Evolutionary conservation across 441 rosid species (phyloP), one percentile per base, ranked within the genome.

Genomic region (Arabidopsis lyrata): DNA sequence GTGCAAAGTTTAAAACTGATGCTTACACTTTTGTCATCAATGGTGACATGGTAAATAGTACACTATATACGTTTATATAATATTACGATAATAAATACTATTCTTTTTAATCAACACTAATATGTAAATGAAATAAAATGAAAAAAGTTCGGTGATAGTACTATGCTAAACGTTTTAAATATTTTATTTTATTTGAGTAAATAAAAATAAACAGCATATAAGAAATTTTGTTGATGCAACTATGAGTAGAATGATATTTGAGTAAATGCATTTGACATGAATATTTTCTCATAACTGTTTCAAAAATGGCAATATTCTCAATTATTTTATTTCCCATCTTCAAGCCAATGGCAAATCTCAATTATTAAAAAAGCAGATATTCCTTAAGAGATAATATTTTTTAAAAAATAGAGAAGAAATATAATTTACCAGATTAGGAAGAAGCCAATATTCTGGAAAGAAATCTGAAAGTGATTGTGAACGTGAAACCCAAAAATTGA

Each of bases 311-410:
- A 29, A 29, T 29, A 29, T 29, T 4, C 31, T 29, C 31, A 29
- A 29, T 29, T 29, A 29, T 29, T 29, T 29, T 4, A 22, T 54
- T 42, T 63, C 56, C 48, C 24, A 54, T 31, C 47, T 42, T 44
- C 63, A 64, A 47, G 50, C 50, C 52, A 29, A 29, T 29, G 5
- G 31, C 5, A 73, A 65, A 56, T 36, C 35, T 57, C 77, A 65
- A 63, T 72, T 72, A 63, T 63, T 16, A 8, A 22, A 54, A 54
- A 47, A 59, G 47, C 24, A 70, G 34, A 22, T 48, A 45, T 58
- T 27, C 16, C 56, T 12, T 32, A 13, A 8, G 14, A 50, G 41
- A 71, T 7, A 3, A 22, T 38, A 39, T 36, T 14, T 14, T 5
- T 2, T 22, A 42, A 38, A 44, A 38, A 20, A 31, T 3, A 62